Conservation (phyloP, 805 yeast genomes). For the Nakazawaea ernobii region DNA sequence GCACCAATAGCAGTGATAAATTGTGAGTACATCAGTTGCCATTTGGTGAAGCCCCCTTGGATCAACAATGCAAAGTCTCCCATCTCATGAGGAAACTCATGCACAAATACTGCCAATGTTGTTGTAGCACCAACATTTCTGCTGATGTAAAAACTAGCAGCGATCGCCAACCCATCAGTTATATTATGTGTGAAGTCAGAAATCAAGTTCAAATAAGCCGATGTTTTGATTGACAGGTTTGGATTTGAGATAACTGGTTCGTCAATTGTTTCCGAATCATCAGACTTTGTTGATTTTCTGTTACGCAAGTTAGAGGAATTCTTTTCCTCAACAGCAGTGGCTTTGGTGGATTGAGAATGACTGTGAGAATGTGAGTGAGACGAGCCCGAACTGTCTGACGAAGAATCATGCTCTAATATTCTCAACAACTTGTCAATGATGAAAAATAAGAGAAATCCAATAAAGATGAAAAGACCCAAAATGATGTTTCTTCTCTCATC, state of each 20-base stretch:
- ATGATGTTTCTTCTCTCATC: conserved; percentile 44
- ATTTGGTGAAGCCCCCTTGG: conserved; percentile 61
- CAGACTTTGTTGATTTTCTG: conserved; percentile 15
- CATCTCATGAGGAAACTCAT: conserved; percentile 77
- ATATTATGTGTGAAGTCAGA: conserved; percentile 72
- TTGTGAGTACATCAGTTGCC: conserved; percentile 64
- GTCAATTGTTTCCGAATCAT: conserved; percentile 12
- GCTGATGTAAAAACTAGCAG: conserved; percentile 62
- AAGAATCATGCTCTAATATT: conserved; percentile 35
- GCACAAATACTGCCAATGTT: conserved; percentile 64
- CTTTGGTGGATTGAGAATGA: conserved; percentile 29
- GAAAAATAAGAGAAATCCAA: conserved; percentile 57
- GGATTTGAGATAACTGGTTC: conserved; percentile 27
- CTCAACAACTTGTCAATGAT: conserved; percentile 57
- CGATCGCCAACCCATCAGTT: conserved; percentile 72
- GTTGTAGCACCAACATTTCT: conserved; percentile 61
- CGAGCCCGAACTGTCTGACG: conserved; percentile 17
- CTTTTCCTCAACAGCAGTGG: conserved; percentile 14
- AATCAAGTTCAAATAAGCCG: conserved; percentile 61
- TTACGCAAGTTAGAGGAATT: conserved; percentile 12
- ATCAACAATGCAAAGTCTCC: conserved; percentile 74
- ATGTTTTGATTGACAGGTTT: conserved; percentile 33
- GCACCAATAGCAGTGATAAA: conserved; percentile 63
- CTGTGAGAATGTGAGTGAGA: conserved; percentile 40
- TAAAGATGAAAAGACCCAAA: conserved; percentile 49